Percentiles rank a stretch among this genome's conserved stretches.
These are phyloP conservation scores for Gaeumannomyces sp. DNA, from an alignment of 2,329 filamentous ascomycete genomes.

Conservation along the genomic window DNA sequence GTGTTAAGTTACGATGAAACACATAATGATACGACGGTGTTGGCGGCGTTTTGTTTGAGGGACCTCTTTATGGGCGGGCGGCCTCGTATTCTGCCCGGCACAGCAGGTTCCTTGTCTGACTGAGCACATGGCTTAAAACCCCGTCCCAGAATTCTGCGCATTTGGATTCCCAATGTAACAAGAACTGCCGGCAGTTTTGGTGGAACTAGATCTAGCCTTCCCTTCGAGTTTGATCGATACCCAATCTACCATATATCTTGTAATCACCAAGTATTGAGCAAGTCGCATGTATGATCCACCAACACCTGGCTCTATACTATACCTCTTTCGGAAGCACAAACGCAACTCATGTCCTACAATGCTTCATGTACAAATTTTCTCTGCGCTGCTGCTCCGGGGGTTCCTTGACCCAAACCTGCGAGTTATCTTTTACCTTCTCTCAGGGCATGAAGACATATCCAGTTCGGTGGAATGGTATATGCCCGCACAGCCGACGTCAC, in stretches of 20 bases:
- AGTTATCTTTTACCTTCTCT: background rate
- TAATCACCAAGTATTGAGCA: background rate
- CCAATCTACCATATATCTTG: background rate
- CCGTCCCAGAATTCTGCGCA: no score
- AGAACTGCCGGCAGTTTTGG: background rate
- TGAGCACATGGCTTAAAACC: background rate
- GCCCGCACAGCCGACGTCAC: background rate
- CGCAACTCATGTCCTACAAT: background rate
- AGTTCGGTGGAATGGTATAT: background rate
- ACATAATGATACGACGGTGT: background rate
- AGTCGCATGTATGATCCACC: background rate
- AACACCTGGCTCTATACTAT: no score
- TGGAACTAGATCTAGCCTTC: background rate
- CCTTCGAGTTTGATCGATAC: background rate
- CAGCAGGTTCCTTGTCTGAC: background rate
- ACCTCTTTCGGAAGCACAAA: background rate
- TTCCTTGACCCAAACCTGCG: no score
- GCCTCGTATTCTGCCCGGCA: background rate
- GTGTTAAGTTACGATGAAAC: background rate
- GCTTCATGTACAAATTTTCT: background rate
- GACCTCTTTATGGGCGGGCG: background rate
- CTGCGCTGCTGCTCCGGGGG: background rate
- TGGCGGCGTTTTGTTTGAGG: background rate
- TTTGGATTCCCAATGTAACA: no score
- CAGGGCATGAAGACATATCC: background rate